Conservation (phyloP, 2,329 filamentous ascomycete genomes). For the Aspergillus puulaauensis region DNA sequence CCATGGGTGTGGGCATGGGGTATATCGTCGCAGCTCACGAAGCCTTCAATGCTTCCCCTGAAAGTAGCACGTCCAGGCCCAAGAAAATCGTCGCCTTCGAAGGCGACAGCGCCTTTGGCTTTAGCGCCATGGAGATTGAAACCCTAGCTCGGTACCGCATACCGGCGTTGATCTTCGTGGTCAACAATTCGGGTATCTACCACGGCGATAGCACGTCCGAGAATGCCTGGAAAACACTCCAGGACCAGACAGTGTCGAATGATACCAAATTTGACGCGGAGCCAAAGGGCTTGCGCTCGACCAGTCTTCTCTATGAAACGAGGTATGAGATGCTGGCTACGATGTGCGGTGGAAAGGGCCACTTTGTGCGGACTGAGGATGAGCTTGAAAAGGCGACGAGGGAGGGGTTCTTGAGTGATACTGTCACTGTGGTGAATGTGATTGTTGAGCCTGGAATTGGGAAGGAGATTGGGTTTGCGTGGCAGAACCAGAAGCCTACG, state of each 20-base stretch:
- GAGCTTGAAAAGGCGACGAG: slow-evolving; percentile 53
- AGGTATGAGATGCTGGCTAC: slow-evolving; percentile 56
- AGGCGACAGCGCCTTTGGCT: slow-evolving; percentile 58
- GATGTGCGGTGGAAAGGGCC: slow-evolving; percentile 56
- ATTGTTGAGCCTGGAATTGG: slow-evolving; percentile 54
- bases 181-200: slow-evolving; percentile 57
- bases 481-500: slow-evolving; percentile 24
- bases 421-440: slow-evolving; percentile 55
- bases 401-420: slow-evolving; percentile 48
- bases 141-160: slow-evolving; percentile 57
- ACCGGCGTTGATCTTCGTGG: slow-evolving; percentile 55
- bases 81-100: slow-evolving; percentile 60
- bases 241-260: slow-evolving; percentile 39
- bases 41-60: slow-evolving; percentile 52
- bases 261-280: slow-evolving; percentile 19
- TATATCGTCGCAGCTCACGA: slow-evolving; percentile 58
- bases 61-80: slow-evolving; percentile 4
- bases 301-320: slow-evolving; percentile 55
- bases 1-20: slow-evolving; percentile 59
- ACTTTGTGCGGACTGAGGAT: slow-evolving; percentile 51
- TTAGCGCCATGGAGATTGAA: slow-evolving; percentile 56
- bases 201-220: slow-evolving; percentile 44
- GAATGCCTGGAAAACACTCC: slow-evolving; percentile 47
- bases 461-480: slow-evolving; percentile 40
- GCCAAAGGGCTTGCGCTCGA: slow-evolving; percentile 45